Base-by-base conservation (phyloP, 306 rosid species). In the Lablab purpureus region DNA sequence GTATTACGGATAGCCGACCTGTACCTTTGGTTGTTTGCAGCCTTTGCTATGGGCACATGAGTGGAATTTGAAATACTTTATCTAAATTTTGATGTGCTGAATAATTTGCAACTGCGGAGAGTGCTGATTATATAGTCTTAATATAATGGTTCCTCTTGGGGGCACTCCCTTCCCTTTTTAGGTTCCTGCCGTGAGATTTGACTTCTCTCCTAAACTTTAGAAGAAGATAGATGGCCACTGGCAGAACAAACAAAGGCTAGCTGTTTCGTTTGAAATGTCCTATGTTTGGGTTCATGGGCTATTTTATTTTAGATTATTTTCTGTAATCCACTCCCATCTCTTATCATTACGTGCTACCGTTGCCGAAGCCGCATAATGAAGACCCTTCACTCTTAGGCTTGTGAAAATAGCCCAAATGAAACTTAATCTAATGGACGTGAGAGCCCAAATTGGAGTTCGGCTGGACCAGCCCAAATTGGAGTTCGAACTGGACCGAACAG, bases 31-130 rank as follows among this genome's bases (percentile, higher is more conserved):
- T 70, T 75, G 67, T 80, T 72, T 86, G 55, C 81, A 15, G 73
- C 80, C 83, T 81, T 59, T 77, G 69, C 36, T 47, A 7, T 49
- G 67, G 72, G 72, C 66, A 71, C 36, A 67, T 73, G 49, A 66
- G 80, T 83, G 83, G 52, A 73, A 27, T 79, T 74, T 72, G 21
- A 64, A 40, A 67, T 84, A 37, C 82, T 67, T 37, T 59, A 43
- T 58, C 75, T 81, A 82, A 84, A 84, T 84, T 88, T 88, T 88
- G 82, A 64, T 66, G 71, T 84, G 83, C 83, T 59, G 32, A 86
- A 86, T 88, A 88, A 88, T 82, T 75, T 84, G 77, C 58, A 71
- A 69, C 80, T 76, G 51, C 56, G 15, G 56, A 52, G 71, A 52
- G 71, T 77, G 76, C 58, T 49, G 55, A 51, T 56, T 25, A 22